Conservation (phyloP, 345 rosid genomes). For the Anastatica hierochuntica region DNA sequence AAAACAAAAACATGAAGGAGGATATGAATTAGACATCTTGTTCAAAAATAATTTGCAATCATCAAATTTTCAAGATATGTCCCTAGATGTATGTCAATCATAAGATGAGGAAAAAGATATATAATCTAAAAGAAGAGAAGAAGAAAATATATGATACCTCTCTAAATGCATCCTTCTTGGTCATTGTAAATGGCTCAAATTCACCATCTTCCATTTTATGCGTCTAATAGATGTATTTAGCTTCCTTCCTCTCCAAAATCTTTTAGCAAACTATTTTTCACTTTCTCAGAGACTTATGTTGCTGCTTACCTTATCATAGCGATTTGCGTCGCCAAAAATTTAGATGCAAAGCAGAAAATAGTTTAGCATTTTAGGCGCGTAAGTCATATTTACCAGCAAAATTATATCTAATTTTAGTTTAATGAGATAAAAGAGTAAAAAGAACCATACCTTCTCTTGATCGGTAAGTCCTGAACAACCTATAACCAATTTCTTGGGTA, state of each 20-base stretch:
- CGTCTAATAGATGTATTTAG: constrained; percentile 83
- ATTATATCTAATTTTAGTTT: too few relatives aligned
- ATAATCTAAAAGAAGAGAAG: not conserved
- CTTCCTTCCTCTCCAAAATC: constrained; percentile 88
- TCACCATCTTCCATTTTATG: constrained; percentile 99
- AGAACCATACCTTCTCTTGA: constrained; percentile 52
- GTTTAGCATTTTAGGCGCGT: too few relatives aligned
- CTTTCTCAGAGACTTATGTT: constrained; percentile 92
- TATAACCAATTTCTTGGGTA: constrained; percentile 42
- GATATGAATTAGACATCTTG: not conserved
- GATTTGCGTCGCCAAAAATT: constrained; percentile 68
- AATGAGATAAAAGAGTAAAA: too few relatives aligned
- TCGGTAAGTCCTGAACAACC: constrained; percentile 75
- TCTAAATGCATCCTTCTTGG: constrained; percentile 96
- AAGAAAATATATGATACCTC: constrained; percentile 45
- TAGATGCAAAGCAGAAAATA: too few relatives aligned
- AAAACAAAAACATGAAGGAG: not conserved
- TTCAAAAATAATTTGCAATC: too few relatives aligned
- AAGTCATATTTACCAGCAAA: too few relatives aligned
- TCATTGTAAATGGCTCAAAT: constrained; percentile 96
- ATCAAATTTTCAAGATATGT: too few relatives aligned
- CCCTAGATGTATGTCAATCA: too few relatives aligned
- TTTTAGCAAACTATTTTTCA: constrained; percentile 71
- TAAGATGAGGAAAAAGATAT: not conserved
- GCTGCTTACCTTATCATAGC: constrained; percentile 89